Evolutionary conservation across 1,284 basidiomycete genomes (phyloP), one percentile per base, ranked within the genome.

Genomic region (Heterobasidion annosum): DNA sequence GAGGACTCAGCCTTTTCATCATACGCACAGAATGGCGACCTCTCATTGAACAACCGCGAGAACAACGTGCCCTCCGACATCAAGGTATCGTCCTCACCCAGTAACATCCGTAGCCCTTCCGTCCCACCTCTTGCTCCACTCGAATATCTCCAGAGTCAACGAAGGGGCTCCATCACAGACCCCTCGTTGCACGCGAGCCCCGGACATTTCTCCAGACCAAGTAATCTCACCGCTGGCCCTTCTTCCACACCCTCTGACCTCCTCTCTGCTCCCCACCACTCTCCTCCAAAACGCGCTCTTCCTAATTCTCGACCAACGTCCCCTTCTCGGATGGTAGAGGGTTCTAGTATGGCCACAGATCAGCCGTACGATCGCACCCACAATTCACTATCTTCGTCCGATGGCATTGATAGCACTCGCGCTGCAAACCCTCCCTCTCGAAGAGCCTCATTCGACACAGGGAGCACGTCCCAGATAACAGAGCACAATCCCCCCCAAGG

Each of bases 101-200:
- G 65, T 55, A 55, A 61, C 59, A 45, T 58, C 48, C 63, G 65
- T 57, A 68, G 69, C 62, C 68, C 70, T 58, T 68, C 71, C 49
- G 67, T 73, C 58, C 72, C 72, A 15, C 76, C 78, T 48, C 78
- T 91, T 35, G 82, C 84, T 8, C 85, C 87, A 13, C 80, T 90
- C 61, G 83, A 88, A 66, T 83, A 77, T 65, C 76, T 89, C 33
- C 85, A 89, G 67, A 86, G 79, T 56, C 88, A 89, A 63, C 81
- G 88, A 32, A 73, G 87, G 57, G 85, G 85, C 55, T 90, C 88
- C 1, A 83, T 89, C 64, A 88, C 88, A 16, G 88, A 90, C 71
- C 88, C 87, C 2, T 83, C 83, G 48, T 74, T 89, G 52, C 86
- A 88, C 68, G 81, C 82, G 15, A 64, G 71, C 32, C 66, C 68